Percentiles rank a stretch among this genome's conserved stretches.
Conservation (phyloP, 2,329 filamentous ascomycete genomes). For the Monilinia laxa region DNA sequence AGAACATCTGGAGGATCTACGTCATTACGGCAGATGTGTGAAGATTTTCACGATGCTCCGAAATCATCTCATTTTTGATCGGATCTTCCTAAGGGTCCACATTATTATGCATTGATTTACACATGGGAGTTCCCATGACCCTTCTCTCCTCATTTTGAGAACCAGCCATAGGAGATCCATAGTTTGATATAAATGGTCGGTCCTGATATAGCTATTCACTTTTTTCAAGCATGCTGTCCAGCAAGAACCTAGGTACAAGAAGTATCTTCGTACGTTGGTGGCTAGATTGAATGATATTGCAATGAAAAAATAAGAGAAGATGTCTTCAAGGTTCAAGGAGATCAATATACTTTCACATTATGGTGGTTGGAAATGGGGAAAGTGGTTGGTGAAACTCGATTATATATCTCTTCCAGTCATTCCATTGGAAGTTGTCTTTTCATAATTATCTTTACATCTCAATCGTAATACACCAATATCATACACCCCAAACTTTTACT, state of each 20-base stretch:
- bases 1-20: constrained; percentile 14
- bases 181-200: background rate
- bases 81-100: constrained; percentile 10
- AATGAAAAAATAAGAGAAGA: constrained; percentile 3
- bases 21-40: constrained; percentile 20
- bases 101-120: constrained; percentile 22
- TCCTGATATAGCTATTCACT: background rate
- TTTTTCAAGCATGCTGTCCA: background rate
- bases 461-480: constrained; percentile 14
- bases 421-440: background rate
- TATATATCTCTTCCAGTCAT: constrained; percentile 18
- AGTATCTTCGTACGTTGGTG: constrained; percentile 16
- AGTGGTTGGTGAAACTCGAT: constrained; percentile 17
- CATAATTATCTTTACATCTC: constrained; percentile 9
- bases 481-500: background rate
- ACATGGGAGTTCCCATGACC: constrained; percentile 20
- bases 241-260: constrained; percentile 11
- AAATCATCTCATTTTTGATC: constrained; percentile 8
- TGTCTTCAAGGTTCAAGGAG: constrained; percentile 6
- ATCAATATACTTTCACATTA: constrained; percentile 11
- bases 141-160: background rate
- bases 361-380: constrained; percentile 6
- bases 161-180: background rate
- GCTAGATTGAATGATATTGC: constrained; percentile 7
- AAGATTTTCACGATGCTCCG: constrained; percentile 14